Evolutionary conservation across 2,329 filamentous ascomycete genomes (phyloP), one percentile per base, ranked within the genome.

Genomic region (Calonectria crousiana): DNA sequence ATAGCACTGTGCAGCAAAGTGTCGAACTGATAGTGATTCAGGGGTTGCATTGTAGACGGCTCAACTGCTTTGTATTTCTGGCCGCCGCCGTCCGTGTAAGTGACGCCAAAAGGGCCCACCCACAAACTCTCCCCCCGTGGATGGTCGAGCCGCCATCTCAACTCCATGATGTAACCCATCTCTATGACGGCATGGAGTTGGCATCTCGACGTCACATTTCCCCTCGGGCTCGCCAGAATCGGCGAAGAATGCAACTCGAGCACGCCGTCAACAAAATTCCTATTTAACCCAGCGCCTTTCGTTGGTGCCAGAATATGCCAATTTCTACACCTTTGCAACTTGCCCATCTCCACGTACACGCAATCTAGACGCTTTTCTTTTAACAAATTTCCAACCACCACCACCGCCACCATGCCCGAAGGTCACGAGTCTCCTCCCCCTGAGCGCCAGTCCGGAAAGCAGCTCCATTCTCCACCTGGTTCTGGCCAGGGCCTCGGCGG

Each of bases 401-500:
- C 32, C 51, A 34, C 32, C 26, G 79, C 77, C 75, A 92, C 77
- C 81, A 95, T 95, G 93, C 92, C 94, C 82, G 85, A 90, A 85
- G 94, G 94, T 84, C 92, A 93, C 82, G 90, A 98, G 86, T 98
- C 95, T 38, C 95, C 95, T 75, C 87, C 92, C 67, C 94, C 94
- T 34, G 92, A 94, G 86, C 83, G 84, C 78, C 94, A 95, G 85
- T 86, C 88, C 47, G 92, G 90, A 74, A 85, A 87, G 70, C 95
- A 97, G 86, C 85, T 91, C 73, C 86, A 90, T 76, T 90, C 90
- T 10, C 82, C 89, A 16, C 88, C 92, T 2, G 90, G 84, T n/a
- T 86, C 88, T 0, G 91, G 92, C 71, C 88, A 92, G 78, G 90
- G 90, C 62, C 87, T 90, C 79, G 32, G 32, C 76, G 87, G 91